Evolutionary conservation across 1,284 basidiomycete genomes (phyloP).

Genomic region (Macrocystidia cucumis): DNA sequence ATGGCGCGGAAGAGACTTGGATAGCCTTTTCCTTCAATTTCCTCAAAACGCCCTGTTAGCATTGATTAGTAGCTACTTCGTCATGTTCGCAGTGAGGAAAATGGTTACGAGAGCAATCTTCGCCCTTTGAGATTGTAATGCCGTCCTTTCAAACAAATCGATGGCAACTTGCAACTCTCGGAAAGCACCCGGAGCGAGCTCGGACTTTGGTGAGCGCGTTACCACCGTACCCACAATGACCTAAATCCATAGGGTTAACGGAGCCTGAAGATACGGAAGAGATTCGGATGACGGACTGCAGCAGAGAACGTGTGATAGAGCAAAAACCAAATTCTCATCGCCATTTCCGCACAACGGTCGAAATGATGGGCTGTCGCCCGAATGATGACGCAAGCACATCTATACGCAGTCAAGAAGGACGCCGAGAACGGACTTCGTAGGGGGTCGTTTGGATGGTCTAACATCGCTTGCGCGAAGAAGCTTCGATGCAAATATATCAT

Average conservation of each 20-base stretch:
- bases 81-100: background rate
- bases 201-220: conserved; percentile 35
- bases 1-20: conserved; percentile 22
- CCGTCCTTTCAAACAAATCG: conserved; percentile 31
- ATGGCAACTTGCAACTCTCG: conserved; percentile 33
- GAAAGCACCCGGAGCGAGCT: conserved; percentile 31
- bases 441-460: conserved; percentile 36
- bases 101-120: conserved; percentile 31
- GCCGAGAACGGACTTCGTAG: conserved; percentile 37
- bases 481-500: conserved; percentile 42
- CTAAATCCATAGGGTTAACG: conserved; percentile 14
- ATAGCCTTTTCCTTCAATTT: conserved; percentile 34
- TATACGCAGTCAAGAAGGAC: conserved; percentile 38
- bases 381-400: conserved; percentile 38
- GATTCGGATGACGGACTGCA: conserved; percentile 24
- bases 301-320: conserved; percentile 39
- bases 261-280: background rate
- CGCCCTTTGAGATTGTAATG: conserved; percentile 29
- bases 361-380: conserved; percentile 36
- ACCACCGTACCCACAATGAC: conserved; percentile 39
- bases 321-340: conserved; percentile 36
- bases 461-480: conserved; percentile 41
- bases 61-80: too few species aligned
- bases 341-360: conserved; percentile 33
- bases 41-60: conserved; percentile 26